Conservation (phyloP, 2,329 filamentous ascomycete species). For the Tolypocladium pustulatum region DNA sequence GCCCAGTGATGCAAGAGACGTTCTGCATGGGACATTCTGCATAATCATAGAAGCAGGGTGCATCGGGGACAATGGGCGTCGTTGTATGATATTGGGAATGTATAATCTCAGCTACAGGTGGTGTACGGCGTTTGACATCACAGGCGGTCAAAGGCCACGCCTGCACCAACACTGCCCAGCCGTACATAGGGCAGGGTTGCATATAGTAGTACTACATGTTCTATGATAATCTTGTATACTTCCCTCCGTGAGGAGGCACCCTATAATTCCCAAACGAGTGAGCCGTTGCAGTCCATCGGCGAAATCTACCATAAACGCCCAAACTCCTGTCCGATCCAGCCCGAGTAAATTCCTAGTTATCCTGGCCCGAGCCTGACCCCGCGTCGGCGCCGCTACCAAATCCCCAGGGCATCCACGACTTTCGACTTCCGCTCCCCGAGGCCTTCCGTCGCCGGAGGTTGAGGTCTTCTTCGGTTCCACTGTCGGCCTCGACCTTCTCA, state of each 20-base stretch:
- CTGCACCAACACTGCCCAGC: not conserved
- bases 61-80: not conserved
- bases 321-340: conserved; percentile 17
- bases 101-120: not conserved
- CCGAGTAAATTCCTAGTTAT: conserved; percentile 18
- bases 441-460: conserved; percentile 21
- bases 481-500: conserved; percentile 75
- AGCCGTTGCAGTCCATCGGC: not conserved
- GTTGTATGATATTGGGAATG: not conserved
- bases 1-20: not conserved
- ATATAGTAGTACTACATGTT: not conserved
- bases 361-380: conserved; percentile 27
- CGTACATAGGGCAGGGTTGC: not conserved
- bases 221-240: not conserved
- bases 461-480: conserved; percentile 44
- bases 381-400: conserved; percentile 23
- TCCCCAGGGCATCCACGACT: conserved; percentile 39
- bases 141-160: not conserved
- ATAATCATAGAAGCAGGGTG: not conserved
- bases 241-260: not conserved
- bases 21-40: not conserved
- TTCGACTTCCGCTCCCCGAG: conserved; percentile 9
- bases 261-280: not conserved
- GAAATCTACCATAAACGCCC: conserved; percentile 12
- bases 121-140: not conserved